Evolutionary conservation across 495 filamentous ascomycete species (phyloP).

Genomic region (Penicillium psychrofluorescens): DNA sequence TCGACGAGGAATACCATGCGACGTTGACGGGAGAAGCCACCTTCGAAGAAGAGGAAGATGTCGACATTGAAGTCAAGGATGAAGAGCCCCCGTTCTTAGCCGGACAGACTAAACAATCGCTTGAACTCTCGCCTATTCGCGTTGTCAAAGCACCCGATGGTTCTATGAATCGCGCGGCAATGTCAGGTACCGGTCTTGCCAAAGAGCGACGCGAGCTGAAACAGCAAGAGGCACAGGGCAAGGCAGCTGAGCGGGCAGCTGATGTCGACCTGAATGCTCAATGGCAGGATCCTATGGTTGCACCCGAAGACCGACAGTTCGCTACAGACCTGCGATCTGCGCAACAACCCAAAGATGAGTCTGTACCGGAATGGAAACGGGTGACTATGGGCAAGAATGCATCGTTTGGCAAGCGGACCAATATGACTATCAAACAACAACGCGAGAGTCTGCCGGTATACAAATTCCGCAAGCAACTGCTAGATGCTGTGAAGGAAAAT

Average conservation of each 20-base stretch:
- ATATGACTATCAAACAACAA: constrained; percentile 92
- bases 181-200: constrained; percentile 84
- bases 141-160: constrained; percentile 97
- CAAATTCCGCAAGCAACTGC: constrained; percentile 80
- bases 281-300: constrained; percentile 95
- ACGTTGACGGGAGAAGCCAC: constrained; percentile 78
- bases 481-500: constrained; percentile 81
- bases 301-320: constrained; percentile 76
- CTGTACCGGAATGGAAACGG: constrained; percentile 88
- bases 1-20: constrained; percentile 89
- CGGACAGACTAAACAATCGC: constrained; percentile 90
- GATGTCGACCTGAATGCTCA: constrained; percentile 83
- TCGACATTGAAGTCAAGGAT: constrained; percentile 93
- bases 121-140: constrained; percentile 90
- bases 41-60: constrained; percentile 92
- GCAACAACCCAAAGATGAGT: constrained; percentile 50
- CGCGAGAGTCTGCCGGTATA: constrained; percentile 85
- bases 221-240: constrained; percentile 81
- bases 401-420: constrained; percentile 78
- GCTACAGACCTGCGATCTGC: constrained; percentile 69
- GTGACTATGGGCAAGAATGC: constrained; percentile 75
- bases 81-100: constrained; percentile 96
- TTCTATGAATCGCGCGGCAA: constrained; percentile 88
- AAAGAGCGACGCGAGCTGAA: constrained; percentile 84
- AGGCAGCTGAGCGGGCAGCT: constrained; percentile 67